Evolutionary conservation across 257 asterid genomes (phyloP).

Genomic region (Solanum chmielewskii): DNA sequence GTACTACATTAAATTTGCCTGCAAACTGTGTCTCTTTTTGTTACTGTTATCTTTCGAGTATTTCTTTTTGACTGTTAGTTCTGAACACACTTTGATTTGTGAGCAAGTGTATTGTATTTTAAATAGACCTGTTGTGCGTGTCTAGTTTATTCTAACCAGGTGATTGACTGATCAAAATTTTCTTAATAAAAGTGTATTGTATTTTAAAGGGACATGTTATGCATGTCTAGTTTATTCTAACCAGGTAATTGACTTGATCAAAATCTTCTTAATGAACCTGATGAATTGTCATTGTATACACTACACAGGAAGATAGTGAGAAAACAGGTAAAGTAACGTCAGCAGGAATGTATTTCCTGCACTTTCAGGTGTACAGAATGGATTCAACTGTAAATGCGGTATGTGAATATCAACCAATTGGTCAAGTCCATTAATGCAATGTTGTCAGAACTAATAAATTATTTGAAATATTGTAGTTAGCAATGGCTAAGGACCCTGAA

Average conservation of each 20-base stretch:
- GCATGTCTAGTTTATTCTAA: background rate
- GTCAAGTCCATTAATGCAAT: background rate
- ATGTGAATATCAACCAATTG: slow-evolving; percentile 4
- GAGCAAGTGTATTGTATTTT: background rate
- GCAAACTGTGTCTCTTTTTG: background rate
- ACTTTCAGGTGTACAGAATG: slow-evolving; percentile 98
- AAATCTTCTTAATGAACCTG: slow-evolving; percentile 3
- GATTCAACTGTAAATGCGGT: slow-evolving; percentile 99
- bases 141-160: background rate
- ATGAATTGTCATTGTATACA: slow-evolving; percentile 14
- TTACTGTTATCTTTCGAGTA: background rate
- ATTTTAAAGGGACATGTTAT: background rate
- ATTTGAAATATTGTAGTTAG: slow-evolving; percentile 18
- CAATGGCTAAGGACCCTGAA: slow-evolving; percentile 93
- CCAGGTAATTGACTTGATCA: background rate
- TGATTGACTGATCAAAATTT: background rate
- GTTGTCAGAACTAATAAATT: background rate
- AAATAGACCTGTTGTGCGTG: background rate
- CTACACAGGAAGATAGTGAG: slow-evolving; percentile 96
- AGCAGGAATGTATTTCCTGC: slow-evolving; percentile 99
- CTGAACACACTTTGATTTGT: background rate
- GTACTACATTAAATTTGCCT: background rate
- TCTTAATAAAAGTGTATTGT: background rate
- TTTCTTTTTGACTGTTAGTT: background rate
- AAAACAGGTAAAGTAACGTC: slow-evolving; percentile 86